These are phyloP conservation scores for Fusarium algeriense DNA, from an alignment of 2,329 filamentous ascomycete genomes.

Conservation along the genomic window DNA sequence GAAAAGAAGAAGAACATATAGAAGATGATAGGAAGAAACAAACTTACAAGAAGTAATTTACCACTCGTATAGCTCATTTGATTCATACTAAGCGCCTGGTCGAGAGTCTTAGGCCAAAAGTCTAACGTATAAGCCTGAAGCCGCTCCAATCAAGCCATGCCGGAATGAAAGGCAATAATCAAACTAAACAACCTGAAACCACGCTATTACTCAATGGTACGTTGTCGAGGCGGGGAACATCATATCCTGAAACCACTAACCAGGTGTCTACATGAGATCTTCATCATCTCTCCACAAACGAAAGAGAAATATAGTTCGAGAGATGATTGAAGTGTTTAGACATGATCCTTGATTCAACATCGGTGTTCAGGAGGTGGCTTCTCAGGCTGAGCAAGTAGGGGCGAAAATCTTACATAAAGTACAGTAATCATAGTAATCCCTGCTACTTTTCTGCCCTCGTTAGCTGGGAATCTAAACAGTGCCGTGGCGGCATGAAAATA, in stretches of 20 bases:
- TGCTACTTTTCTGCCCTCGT: neutral
- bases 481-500: too few species aligned
- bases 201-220: neutral
- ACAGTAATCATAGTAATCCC: neutral
- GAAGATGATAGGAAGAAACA: rapidly evolving
- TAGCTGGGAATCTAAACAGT: neutral
- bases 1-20: neutral
- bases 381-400: neutral
- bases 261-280: neutral
- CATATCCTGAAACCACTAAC: neutral
- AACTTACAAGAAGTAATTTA: too few species aligned
- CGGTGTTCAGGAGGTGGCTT: neutral
- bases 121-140: neutral
- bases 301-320: too few species aligned
- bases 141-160: neutral
- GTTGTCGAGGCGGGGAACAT: neutral
- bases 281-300: neutral
- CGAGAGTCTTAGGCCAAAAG: neutral
- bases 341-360: neutral
- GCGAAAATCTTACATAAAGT: neutral
- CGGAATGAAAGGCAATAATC: neutral
- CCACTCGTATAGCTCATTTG: too few species aligned
- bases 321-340: neutral
- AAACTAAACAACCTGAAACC: neutral
- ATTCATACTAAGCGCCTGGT: neutral